Evolutionary conservation across 2,329 filamentous ascomycete genomes (phyloP), one percentile per base, ranked within the genome.

Genomic region (Claviceps maximensis): DNA sequence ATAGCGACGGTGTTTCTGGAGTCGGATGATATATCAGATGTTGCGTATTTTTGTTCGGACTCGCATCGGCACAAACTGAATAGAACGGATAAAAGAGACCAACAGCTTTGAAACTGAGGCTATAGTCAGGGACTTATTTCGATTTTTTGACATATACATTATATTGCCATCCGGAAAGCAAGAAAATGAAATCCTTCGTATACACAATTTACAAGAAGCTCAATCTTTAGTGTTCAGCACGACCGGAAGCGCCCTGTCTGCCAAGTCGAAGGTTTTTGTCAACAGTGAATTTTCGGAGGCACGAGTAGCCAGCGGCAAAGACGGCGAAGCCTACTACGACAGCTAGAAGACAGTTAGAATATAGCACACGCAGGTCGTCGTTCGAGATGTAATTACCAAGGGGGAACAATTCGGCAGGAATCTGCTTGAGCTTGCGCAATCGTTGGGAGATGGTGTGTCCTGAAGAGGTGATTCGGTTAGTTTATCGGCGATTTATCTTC

Each of bases 381-480:
- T 47, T 33, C 40, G 25, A 47, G 46, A 36, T 38, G 2, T 54
- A 49, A 48, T 71, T 84, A 95, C 90, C 90, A 63, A 98, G 85
- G 66, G 93, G 93, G 63, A 90, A 82, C 80, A 98, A 79, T 79
- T 98, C 93, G 62, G 89, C 83, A 62, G 93, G 93, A 67, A 97
- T 86, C 74, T 84, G 83, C 80, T 86, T 90, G 67, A 96, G 78
- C 69, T 83, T 85, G 69, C 90, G 87, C 65, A 98, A 78, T 69
- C 91, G 88, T 78, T 97, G 93, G 61, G 91, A 95, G 72, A 97
- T 83, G 65, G 91, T 96, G 77, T 97, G 93, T 69, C 89, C 93
- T 98, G 57, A 61, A 49, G 15, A 19, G 23, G 45, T 23, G 8
- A 40, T 46, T 41, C 27, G 15, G 27, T 33, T 12, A 52, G 46